These are phyloP conservation scores for Euphrasia arctica DNA, from an alignment of 305 asterid species.

Conservation along the genomic window DNA sequence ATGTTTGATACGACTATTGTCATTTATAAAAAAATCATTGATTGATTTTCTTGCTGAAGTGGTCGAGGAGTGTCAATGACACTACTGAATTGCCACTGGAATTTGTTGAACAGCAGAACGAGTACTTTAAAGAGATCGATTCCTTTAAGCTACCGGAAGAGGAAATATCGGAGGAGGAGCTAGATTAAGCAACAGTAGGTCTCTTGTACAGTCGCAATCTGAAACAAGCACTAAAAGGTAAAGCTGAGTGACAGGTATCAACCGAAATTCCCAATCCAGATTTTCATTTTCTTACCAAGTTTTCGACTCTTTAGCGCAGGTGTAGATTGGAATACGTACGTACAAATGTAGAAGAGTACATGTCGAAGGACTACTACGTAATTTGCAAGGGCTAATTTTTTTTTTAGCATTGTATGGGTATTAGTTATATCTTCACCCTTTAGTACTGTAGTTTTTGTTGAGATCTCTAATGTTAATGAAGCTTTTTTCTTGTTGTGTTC, in stretches of 20 bases:
- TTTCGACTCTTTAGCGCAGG: slow-evolving; percentile 7
- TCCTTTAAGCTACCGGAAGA: slow-evolving; percentile 69
- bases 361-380: slow-evolving; percentile 1
- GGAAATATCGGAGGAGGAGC: slow-evolving; percentile 50
- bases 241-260: neutral
- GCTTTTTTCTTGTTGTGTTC: no score
- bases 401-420: neutral
- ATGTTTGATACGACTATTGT: neutral
- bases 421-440: slow-evolving; percentile 2
- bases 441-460: neutral
- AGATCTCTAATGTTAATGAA: no score
- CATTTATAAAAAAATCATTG: neutral
- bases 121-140: slow-evolving; percentile 76
- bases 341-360: neutral
- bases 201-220: slow-evolving; percentile 28
- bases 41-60: slow-evolving; percentile 47
- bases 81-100: slow-evolving; percentile 43
- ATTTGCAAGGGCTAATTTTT: slow-evolving; percentile 11
- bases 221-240: neutral
- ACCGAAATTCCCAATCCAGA: neutral
- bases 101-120: slow-evolving; percentile 52
- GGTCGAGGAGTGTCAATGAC: slow-evolving; percentile 26
- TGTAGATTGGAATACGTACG: slow-evolving; percentile 12
- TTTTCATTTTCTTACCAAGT: neutral
- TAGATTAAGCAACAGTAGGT: slow-evolving; percentile 32